Percentiles rank a stretch among this genome's conserved stretches.
Conservation (phyloP, 2,329 filamentous ascomycete species). For the Neopestalotiopsis sp. region DNA sequence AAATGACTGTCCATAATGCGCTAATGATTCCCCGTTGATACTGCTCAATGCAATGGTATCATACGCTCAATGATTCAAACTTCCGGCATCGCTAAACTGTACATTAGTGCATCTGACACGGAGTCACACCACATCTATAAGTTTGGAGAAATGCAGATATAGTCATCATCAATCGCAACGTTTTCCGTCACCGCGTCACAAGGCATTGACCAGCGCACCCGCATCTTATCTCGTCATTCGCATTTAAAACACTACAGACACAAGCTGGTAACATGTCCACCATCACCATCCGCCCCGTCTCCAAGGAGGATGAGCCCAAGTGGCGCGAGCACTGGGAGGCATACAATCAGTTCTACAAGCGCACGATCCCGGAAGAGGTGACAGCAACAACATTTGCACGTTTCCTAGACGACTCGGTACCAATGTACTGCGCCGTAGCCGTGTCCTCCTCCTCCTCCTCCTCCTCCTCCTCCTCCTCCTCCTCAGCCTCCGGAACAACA, state of each 20-base stretch:
- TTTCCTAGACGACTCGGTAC: conserved; percentile 5
- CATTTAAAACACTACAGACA: neutral
- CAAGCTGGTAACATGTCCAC: neutral
- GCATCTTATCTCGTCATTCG: neutral
- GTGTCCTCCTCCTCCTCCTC: neutral
- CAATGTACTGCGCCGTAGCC: conserved; percentile 8
- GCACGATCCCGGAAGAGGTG: conserved; percentile 5
- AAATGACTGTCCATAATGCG: neutral
- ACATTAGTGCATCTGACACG: neutral
- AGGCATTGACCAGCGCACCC: neutral
- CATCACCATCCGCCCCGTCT: conserved; percentile 7
- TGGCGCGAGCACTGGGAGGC: conserved; percentile 9
- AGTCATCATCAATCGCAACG: neutral
- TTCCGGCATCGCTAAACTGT: neutral
- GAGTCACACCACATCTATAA: neutral
- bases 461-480: neutral
- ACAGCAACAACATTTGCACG: conserved; percentile 5
- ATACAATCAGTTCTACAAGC: conserved; percentile 11
- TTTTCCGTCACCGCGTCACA: neutral
- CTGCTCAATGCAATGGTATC: neutral
- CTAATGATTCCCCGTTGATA: neutral
- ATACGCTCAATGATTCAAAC: neutral
- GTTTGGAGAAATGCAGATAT: neutral
- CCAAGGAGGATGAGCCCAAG: conserved; percentile 12
- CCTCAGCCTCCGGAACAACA: neutral